Percentiles rank a stretch among this genome's conserved stretches.
These are phyloP conservation scores for Dichotomopilus funicola DNA, from an alignment of 2,329 filamentous ascomycete genomes.

Conservation along the genomic window DNA sequence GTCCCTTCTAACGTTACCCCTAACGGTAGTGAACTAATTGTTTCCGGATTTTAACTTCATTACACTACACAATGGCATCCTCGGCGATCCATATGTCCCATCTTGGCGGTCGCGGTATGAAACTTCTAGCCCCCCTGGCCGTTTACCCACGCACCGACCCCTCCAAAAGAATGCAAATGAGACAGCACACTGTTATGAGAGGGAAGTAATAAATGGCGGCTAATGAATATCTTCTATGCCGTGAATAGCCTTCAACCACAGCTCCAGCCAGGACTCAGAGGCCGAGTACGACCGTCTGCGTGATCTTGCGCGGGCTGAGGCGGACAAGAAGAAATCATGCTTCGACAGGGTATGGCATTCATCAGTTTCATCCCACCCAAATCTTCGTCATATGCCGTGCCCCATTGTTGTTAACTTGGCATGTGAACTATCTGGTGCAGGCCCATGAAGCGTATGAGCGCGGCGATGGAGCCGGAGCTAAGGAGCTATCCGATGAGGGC, in stretches of 20 bases:
- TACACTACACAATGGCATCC: constrained; percentile 17
- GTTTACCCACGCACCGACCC: not conserved
- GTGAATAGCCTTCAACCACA: constrained; percentile 65
- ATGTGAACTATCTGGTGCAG: constrained; percentile 30
- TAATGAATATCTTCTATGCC: not conserved
- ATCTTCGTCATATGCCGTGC: not conserved
- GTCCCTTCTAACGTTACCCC: too few relatives aligned
- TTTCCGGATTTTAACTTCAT: not conserved
- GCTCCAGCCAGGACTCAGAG: constrained; percentile 61
- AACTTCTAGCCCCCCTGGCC: constrained; percentile 7
- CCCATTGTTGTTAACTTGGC: not conserved
- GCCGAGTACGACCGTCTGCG: constrained; percentile 89
- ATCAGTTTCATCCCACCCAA: not conserved
- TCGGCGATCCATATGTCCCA: constrained; percentile 37
- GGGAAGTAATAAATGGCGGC: not conserved
- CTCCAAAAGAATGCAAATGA: not conserved
- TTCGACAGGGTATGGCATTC: constrained; percentile 57
- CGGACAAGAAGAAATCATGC: constrained; percentile 67
- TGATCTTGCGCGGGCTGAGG: constrained; percentile 74
- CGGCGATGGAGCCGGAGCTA: constrained; percentile 78
- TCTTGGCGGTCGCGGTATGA: constrained; percentile 41
- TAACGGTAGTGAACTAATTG: not conserved
- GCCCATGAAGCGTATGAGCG: constrained; percentile 72
- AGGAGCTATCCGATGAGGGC: constrained; percentile 69
- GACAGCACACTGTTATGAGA: too few relatives aligned